These are phyloP conservation scores for Acer yangbiense DNA, from an alignment of 345 rosid species.

Conservation along the genomic window DNA sequence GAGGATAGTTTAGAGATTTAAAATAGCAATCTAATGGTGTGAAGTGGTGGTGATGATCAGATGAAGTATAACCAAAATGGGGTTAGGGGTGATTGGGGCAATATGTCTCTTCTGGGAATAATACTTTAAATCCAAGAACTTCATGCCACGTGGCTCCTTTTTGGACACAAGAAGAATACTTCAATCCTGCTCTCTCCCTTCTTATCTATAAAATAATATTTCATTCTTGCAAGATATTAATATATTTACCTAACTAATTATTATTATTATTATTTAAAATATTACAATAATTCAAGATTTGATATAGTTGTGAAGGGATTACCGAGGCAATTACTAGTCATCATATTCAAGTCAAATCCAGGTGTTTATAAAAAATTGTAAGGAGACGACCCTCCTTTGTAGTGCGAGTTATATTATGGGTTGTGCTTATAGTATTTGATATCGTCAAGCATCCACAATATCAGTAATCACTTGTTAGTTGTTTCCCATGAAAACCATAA, in stretches of 20 bases:
- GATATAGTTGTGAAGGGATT: too few species aligned
- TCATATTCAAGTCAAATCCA: too few species aligned
- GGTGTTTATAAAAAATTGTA: too few species aligned
- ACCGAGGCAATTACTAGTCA: too few species aligned
- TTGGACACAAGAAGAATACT: slow-evolving; percentile 12
- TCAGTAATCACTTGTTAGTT: not conserved
- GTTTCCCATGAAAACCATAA: not conserved
- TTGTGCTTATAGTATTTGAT: too few species aligned
- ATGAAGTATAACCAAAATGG: not conserved
- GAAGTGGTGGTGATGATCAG: not conserved
- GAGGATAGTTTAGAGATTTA: slow-evolving; percentile 3
- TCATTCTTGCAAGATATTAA: not conserved
- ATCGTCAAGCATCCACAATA: too few species aligned
- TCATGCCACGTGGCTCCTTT: slow-evolving; percentile 32
- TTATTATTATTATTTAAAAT: too few species aligned
- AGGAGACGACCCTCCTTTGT: too few species aligned
- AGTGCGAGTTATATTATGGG: too few species aligned
- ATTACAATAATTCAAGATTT: too few species aligned
- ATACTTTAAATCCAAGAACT: slow-evolving; percentile 13
- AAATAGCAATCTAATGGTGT: not conserved
- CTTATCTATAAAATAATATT: slow-evolving; percentile 1
- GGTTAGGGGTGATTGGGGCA: not conserved
- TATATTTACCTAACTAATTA: too few species aligned
- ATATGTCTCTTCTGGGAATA: not conserved
- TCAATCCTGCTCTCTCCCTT: slow-evolving; percentile 19